Evolutionary conservation across 192 early-diverging fungal species (phyloP).

Genomic region (Linnemannia exigua): DNA sequence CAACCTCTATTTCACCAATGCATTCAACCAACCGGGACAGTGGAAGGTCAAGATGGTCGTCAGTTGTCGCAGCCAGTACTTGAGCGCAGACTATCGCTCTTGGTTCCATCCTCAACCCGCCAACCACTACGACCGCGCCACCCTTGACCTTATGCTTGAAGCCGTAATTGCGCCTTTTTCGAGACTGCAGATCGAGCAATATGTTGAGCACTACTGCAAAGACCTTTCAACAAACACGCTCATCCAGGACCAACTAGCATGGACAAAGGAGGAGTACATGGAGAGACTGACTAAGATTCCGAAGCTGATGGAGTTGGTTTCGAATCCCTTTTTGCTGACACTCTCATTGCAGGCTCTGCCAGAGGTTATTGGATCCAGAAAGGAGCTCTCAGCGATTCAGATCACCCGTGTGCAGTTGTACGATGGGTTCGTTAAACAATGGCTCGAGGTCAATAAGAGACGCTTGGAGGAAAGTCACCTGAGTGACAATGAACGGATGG

Average conservation of each 20-base stretch:
- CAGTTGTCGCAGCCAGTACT: background rate
- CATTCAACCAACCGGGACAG: background rate
- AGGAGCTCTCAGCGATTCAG: background rate
- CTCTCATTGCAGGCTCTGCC: background rate
- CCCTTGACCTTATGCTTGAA: background rate
- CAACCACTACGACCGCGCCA: background rate
- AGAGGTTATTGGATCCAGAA: background rate
- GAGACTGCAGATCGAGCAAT: background rate
- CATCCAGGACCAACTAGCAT: background rate
- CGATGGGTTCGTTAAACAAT: background rate
- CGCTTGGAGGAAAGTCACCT: background rate
- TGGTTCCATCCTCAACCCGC: background rate
- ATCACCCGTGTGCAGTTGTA: background rate
- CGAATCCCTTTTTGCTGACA: background rate
- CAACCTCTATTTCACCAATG: background rate
- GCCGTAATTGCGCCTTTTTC: background rate
- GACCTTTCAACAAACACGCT: background rate
- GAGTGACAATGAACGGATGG: background rate
- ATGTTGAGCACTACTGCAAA: background rate
- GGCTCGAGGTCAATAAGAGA: background rate
- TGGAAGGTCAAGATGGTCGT: background rate
- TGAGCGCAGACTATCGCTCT: background rate
- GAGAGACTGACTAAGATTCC: background rate
- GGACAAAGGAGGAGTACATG: background rate
- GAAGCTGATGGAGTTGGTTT: background rate